phyloP scores from a whole-genome alignment of 2,329 filamentous ascomycete genomes.

The Trichoderma asperellum region DNA sequence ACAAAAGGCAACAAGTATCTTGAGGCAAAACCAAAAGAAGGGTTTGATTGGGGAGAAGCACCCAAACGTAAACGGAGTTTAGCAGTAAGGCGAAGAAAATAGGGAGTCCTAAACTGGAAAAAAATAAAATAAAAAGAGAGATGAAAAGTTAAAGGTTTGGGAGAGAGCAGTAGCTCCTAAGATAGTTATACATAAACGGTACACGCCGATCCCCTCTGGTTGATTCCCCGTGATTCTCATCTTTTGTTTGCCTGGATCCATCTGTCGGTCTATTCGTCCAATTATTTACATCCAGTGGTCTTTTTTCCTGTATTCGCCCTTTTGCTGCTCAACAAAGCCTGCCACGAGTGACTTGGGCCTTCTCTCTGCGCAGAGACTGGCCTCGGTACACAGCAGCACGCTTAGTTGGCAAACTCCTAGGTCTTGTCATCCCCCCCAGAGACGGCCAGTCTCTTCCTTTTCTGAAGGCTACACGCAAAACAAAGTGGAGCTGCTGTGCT shows the following conservation, averaged over 20 bases:
- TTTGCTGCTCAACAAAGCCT: conserved; percentile 16
- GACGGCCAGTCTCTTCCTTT: conserved; percentile 10
- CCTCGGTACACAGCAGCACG: conserved; percentile 26
- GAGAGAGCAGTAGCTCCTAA: conserved; percentile 14
- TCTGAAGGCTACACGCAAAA: conserved; percentile 11
- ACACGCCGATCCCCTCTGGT: conserved; percentile 12
- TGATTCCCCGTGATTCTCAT: not conserved
- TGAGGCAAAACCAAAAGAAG: not conserved
- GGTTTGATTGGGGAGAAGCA: not conserved
- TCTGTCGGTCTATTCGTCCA: conserved; percentile 21
- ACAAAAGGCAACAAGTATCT: not conserved
- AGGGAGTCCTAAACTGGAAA: not conserved
- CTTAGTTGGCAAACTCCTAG: conserved; percentile 26
- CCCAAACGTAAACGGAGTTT: not conserved
- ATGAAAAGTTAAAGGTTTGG: not conserved
- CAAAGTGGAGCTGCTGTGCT: conserved; percentile 9
- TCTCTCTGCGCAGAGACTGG: conserved; percentile 2
- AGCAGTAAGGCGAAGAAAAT: not conserved
- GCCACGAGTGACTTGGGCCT: conserved; percentile 5
- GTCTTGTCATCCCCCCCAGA: conserved; percentile 20
- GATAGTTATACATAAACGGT: conserved; percentile 20
- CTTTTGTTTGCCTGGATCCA: conserved; percentile 17
- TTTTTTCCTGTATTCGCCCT: conserved; percentile 5
- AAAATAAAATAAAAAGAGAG: not conserved
- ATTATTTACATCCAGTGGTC: conserved; percentile 18